Conservation (phyloP, 352 stramenopile species). For the Globisporangium nodosum region DNA sequence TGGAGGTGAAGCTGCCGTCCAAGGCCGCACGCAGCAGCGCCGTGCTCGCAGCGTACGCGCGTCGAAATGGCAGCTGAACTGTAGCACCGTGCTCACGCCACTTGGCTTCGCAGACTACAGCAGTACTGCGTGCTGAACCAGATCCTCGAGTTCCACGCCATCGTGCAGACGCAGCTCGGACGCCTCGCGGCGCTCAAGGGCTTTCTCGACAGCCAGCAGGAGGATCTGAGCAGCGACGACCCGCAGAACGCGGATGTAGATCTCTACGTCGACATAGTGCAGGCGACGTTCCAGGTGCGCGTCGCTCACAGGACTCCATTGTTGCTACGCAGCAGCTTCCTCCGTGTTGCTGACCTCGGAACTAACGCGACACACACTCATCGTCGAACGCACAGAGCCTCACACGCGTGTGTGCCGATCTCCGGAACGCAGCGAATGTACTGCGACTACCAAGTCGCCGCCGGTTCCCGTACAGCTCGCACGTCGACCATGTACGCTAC, state of each 20-base stretch:
- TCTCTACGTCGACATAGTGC: conserved; percentile 45
- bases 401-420: conserved; percentile 46
- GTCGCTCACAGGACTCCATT: neutral
- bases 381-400: conserved; percentile 18
- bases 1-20: conserved; percentile 59
- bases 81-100: neutral
- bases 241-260: conserved; percentile 43
- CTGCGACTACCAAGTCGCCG: conserved; percentile 65
- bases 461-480: conserved; percentile 75
- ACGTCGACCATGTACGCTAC: conserved; percentile 64
- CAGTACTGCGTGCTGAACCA: conserved; percentile 83
- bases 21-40: conserved; percentile 47
- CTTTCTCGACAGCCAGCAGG: conserved; percentile 37
- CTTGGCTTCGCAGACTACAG: conserved; percentile 34
- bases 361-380: neutral
- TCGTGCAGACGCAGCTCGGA: conserved; percentile 52
- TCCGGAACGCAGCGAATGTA: conserved; percentile 66
- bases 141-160: conserved; percentile 78
- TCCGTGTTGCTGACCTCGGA: too few species aligned
- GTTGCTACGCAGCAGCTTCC: neutral
- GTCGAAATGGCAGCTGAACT: neutral
- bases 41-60: conserved; percentile 43
- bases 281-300: conserved; percentile 35
- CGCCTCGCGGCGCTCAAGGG: conserved; percentile 40
- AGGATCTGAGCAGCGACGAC: conserved; percentile 31